phyloP scores from a whole-genome alignment of 768 basidiomycete species.

The Suillus alpinus region DNA sequence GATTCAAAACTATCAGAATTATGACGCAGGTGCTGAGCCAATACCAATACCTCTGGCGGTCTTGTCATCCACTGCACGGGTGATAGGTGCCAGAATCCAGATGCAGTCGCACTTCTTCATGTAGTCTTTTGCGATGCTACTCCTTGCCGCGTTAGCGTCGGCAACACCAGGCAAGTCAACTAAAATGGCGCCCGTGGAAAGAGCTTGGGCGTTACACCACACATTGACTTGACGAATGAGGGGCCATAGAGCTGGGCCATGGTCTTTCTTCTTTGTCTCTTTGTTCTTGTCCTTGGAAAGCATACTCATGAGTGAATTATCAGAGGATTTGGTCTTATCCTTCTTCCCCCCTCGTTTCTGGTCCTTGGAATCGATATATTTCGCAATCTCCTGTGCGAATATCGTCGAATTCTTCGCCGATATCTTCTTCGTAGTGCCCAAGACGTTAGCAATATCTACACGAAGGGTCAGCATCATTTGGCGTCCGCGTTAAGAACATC shows the following conservation, averaged over 20 bases:
- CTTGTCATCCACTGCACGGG: conserved; percentile 62
- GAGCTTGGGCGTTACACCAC: conserved; percentile 47
- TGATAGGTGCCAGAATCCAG: conserved; percentile 68
- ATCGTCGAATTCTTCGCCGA: conserved; percentile 46
- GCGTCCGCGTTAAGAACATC: conserved; percentile 11
- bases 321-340: conserved; percentile 15
- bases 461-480: not conserved
- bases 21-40: not conserved
- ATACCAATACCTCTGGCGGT: conserved; percentile 48
- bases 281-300: conserved; percentile 32
- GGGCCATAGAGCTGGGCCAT: conserved; percentile 55
- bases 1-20: not conserved
- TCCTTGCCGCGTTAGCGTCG: conserved; percentile 63
- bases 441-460: conserved; percentile 42
- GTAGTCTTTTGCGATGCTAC: conserved; percentile 61
- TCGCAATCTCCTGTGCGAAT: conserved; percentile 55
- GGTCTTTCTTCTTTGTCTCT: conserved; percentile 21
- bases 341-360: conserved; percentile 45
- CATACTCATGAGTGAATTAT: not conserved
- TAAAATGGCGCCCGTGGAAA: conserved; percentile 59
- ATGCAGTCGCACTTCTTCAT: conserved; percentile 65
- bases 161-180: conserved; percentile 67
- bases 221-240: conserved; percentile 62
- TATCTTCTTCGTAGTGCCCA: conserved; percentile 56
- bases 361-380: conserved; percentile 66